Evolutionary conservation across 2,329 filamentous ascomycete species (phyloP), one percentile per base, ranked within the genome.

Genomic region (Xylariales sp.): DNA sequence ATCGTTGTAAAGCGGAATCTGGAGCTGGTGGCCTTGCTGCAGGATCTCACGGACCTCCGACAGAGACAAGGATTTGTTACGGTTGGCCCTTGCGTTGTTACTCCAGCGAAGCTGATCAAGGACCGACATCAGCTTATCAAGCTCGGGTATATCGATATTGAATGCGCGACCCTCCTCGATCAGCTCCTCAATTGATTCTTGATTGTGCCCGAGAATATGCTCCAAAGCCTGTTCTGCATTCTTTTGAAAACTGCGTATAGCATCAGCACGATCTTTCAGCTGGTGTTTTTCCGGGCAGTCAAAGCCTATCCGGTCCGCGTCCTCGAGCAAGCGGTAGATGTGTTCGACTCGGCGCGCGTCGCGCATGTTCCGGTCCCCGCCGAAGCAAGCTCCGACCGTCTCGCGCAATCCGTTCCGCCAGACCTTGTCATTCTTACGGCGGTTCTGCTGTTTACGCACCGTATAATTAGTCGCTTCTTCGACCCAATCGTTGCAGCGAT

Each of bases 401-500:
- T 92, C 95, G 58, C 90, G 86, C 74, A 87, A 88, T 63, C 90
- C 87, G 75, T 89, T 91, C 71, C 93, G 92, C 89, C 92, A 96
- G 52, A 88, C 88, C 77, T 93, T 96, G 76, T 97, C 95, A 79
- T 92, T 97, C 81, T 98, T 98, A 69, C 95, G 93, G 70, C 96
- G 92, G 77, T 97, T 97, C 81, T 97, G 95, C 82, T 97, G 95
- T 83, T 99, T 99, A 74, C 96, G 92, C 67, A 96, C 94, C 76
- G 94, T 97, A 83, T 97, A 99, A 78, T 92, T 94, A 76, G 93
- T 96, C 72, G 96, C 96, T 82, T 98, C 95, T 76, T 98, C 96
- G 70, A 97, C 93, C 92, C 97, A 97, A 78, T 97, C 94, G 80
- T 97, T 97, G 83, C 96, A 98, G 76, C 93, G 91, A 74, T 97